phyloP scores from a whole-genome alignment of 768 basidiomycete species.

The Mycena chlorophos region DNA sequence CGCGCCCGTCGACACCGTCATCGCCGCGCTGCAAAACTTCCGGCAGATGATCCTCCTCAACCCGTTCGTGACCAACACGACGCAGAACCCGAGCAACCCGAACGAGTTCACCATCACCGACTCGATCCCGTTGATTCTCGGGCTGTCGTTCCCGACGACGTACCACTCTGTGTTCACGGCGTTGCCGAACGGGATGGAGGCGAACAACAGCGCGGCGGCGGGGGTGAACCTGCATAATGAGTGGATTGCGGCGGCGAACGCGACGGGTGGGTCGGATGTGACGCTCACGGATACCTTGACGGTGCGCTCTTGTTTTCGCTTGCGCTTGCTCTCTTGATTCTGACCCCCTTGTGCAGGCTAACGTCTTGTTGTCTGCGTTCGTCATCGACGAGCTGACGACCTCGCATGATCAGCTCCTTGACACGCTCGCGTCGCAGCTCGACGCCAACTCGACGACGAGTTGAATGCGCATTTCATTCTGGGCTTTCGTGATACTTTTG shows the following conservation, averaged over 20 bases:
- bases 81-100: conserved; percentile 11
- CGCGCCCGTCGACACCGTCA: conserved; percentile 15
- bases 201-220: conserved; percentile 16
- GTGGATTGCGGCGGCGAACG: conserved; percentile 19
- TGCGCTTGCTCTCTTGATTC: neutral
- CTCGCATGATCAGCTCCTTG: conserved; percentile 17
- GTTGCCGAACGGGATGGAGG: conserved; percentile 18
- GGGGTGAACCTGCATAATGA: conserved; percentile 20
- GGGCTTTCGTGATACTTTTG: too few species aligned
- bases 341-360: conserved; percentile 8
- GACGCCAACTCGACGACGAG: conserved; percentile 13
- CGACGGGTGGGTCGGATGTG: conserved; percentile 15
- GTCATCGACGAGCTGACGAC: conserved; percentile 12
- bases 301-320: neutral
- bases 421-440: conserved; percentile 17
- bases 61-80: conserved; percentile 17
- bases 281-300: conserved; percentile 22
- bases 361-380: conserved; percentile 15
- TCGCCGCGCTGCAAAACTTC: conserved; percentile 21
- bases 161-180: conserved; percentile 17
- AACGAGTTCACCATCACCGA: conserved; percentile 17
- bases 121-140: conserved; percentile 15
- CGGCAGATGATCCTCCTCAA: conserved; percentile 18
- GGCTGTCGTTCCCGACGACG: conserved; percentile 15
- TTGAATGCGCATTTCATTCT: too few species aligned